phyloP scores from a whole-genome alignment of 495 filamentous ascomycete species.

The Tuber magnatum region DNA sequence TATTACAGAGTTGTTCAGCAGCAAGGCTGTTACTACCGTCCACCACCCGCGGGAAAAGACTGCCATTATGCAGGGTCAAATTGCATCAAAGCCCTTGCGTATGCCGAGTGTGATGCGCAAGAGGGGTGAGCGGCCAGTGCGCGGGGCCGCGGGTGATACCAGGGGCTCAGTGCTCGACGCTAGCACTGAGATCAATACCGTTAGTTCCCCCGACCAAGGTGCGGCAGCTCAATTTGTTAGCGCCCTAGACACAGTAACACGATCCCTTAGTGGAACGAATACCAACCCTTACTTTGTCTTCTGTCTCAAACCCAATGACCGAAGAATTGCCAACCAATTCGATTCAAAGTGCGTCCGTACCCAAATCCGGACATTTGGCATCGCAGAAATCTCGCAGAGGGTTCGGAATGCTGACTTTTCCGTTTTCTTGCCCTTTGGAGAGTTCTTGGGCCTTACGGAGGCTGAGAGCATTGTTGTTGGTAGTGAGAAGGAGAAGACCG shows the following conservation, averaged over 20 bases:
- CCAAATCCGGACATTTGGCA: slow-evolving; percentile 90
- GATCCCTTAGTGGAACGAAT: slow-evolving; percentile 68
- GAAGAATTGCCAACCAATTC: slow-evolving; percentile 95
- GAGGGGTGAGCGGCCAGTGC: slow-evolving; percentile 51
- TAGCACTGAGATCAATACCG: slow-evolving; percentile 37
- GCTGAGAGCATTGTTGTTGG: slow-evolving; percentile 75
- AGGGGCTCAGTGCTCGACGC: slow-evolving; percentile 31
- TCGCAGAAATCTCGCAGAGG: slow-evolving; percentile 91
- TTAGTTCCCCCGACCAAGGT: slow-evolving; percentile 57
- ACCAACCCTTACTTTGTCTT: slow-evolving; percentile 94
- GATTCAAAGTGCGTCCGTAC: slow-evolving; percentile 95
- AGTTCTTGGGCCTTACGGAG: slow-evolving; percentile 85
- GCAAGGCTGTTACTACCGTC: slow-evolving; percentile 82
- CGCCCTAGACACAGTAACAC: slow-evolving; percentile 79
- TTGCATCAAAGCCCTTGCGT: slow-evolving; percentile 86
- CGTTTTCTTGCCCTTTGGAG: slow-evolving; percentile 88
- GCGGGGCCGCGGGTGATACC: slow-evolving; percentile 40
- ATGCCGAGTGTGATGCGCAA: slow-evolving; percentile 85
- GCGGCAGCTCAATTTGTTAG: slow-evolving; percentile 87
- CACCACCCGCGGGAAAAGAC: slow-evolving; percentile 83
- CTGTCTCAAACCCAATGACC: slow-evolving; percentile 94
- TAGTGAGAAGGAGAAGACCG: slow-evolving; percentile 86
- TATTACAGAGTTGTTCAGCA: slow-evolving; percentile 80
- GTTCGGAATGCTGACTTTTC: slow-evolving; percentile 90
- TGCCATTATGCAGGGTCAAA: slow-evolving; percentile 90